Conservation (phyloP, 768 basidiomycete species). For the Podaxis mareebaensis region DNA sequence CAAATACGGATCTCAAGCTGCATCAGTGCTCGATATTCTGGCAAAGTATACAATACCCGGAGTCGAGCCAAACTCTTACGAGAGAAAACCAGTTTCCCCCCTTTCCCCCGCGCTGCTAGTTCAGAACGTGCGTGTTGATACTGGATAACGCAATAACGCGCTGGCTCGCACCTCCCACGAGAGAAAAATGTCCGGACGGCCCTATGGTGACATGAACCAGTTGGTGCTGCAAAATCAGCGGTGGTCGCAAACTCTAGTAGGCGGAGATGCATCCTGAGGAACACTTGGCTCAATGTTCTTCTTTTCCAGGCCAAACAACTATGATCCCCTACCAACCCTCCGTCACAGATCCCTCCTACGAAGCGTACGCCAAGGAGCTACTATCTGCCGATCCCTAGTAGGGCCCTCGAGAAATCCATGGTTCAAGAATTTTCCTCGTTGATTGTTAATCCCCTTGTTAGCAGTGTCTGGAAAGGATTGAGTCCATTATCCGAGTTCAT, state of each 20-base stretch:
- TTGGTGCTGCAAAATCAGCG: not conserved
- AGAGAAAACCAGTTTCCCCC: not conserved
- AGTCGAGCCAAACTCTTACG: not conserved
- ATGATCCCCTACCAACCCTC: not conserved
- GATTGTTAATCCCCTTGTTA: not conserved
- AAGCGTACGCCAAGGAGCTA: not conserved
- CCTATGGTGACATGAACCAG: not conserved
- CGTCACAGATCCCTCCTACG: not conserved
- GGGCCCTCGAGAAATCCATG: not conserved
- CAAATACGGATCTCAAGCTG: not conserved
- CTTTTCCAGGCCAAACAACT: not conserved
- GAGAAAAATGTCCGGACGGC: not conserved
- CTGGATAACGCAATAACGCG: not conserved
- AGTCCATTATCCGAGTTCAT: not conserved
- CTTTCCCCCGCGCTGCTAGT: not conserved
- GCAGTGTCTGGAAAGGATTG: not conserved
- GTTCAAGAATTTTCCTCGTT: not conserved
- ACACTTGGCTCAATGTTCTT: not conserved
- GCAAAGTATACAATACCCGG: not conserved
- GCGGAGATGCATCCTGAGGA: not conserved
- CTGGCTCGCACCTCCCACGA: not conserved
- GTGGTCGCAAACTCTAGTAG: not conserved
- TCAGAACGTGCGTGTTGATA: not conserved
- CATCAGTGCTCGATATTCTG: not conserved
- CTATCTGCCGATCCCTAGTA: not conserved